These are phyloP conservation scores for Mycosphaerella sp. DNA, from an alignment of 2,329 filamentous ascomycete species.

Conservation along the genomic window DNA sequence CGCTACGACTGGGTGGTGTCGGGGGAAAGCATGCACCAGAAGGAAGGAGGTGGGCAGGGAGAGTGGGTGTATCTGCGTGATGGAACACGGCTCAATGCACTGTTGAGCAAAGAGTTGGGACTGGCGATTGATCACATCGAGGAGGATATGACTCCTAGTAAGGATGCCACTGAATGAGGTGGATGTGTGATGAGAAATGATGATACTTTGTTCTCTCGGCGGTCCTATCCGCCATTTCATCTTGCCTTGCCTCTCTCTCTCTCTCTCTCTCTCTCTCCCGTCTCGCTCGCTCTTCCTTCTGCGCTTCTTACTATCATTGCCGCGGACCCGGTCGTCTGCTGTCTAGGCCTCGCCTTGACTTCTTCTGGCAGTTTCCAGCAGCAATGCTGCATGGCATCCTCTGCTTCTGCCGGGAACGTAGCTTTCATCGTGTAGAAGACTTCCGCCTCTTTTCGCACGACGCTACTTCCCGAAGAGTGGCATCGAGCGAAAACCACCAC, in stretches of 20 bases:
- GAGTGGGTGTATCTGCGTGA: constrained; percentile 88
- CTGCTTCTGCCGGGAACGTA: too few species aligned
- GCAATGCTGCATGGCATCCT: too few species aligned
- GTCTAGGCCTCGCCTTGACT: too few species aligned
- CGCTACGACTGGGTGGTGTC: constrained; percentile 81
- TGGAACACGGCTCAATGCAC: constrained; percentile 63
- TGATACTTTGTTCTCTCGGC: not conserved
- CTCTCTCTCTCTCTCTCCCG: too few species aligned
- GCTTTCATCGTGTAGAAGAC: too few species aligned
- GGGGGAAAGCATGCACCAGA: constrained; percentile 67
- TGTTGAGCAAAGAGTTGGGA: constrained; percentile 70
- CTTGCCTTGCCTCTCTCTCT: not conserved
- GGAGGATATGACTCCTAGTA: constrained; percentile 25
- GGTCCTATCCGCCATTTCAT: not conserved
- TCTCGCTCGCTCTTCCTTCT: too few species aligned
- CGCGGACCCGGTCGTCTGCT: too few species aligned
- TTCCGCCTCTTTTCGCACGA: too few species aligned
- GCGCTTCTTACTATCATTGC: too few species aligned
- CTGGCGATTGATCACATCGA: constrained; percentile 48
- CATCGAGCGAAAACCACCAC: too few species aligned
- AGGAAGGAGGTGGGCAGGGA: constrained; percentile 66
- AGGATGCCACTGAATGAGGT: constrained; percentile 25
- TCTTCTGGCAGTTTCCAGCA: too few species aligned
- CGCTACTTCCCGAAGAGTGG: too few species aligned
- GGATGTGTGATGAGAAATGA: not conserved